Base-by-base conservation (phyloP, 2,329 filamentous ascomycete genomes). In the Coniochaeta sp. region DNA sequence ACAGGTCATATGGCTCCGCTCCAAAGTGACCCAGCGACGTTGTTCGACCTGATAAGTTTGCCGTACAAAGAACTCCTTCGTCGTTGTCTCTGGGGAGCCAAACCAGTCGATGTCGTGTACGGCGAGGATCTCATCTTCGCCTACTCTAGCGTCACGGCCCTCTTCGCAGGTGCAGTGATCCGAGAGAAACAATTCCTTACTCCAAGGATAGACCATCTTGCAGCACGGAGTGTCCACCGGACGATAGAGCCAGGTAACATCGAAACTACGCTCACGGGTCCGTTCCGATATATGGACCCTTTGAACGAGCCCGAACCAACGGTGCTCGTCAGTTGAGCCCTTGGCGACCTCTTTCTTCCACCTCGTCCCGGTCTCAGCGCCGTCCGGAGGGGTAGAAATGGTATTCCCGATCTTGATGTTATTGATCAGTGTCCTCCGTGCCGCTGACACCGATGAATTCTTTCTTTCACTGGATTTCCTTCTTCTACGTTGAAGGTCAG, bases 171-270 rank as follows among this genome's bases (percentile, higher is more conserved):
- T 89, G 72, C 91, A 93, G 61, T 92, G 85, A 57, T 91, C 84
- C 0, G 87, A 90, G 0, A 93, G 72, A 62, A 95, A 95, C 0
- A 95, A 72, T 71, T 96, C 90, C 58, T 92, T 89, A 0, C 73
- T 63, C 71, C 84, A 87, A 0, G 88, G 87, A 65, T 93, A 96
- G 10, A 79, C 80, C 72, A 87, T 86, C 6, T 81, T 74, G 0
- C 80, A 82, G 50, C 91, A 89, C 0, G 87, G 82, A 0, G 91
- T 95, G 59, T 95, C 87, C 0, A 78, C 76, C 0, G 90, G 82
- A 2, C 82, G 78, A 65, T 93, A 93, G 0, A 95, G 75, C 90
- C 90, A 95, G 1, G 89, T 78, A 0, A 92, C 82, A 59, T 87
- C 80, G 12, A 92, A 83, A 1, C 74, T 74, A 0, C 70, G 72